A percentile compares a stretch with the other conserved stretches of the same genome.
These are phyloP conservation scores for Tulasnella sp. DNA, from an alignment of 768 basidiomycete genomes.

Conservation along the genomic window DNA sequence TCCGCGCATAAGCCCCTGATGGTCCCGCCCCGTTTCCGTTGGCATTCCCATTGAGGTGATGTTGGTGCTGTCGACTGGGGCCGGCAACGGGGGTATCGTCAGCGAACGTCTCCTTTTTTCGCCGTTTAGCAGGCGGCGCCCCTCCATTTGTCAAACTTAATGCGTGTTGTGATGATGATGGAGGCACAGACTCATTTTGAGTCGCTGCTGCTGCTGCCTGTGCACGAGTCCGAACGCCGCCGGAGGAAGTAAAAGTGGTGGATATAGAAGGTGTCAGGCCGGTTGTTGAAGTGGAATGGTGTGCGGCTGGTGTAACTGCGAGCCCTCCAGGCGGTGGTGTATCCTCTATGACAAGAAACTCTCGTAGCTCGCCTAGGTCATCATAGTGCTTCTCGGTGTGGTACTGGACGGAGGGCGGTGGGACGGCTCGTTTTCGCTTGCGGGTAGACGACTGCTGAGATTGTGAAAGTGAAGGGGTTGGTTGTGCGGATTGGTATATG, in stretches of 20 bases:
- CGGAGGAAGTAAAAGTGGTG: conserved; percentile 14
- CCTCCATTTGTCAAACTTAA: conserved; percentile 24
- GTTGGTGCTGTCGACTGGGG: conserved; percentile 40
- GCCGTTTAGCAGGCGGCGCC: conserved; percentile 71
- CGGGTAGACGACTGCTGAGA: conserved; percentile 4
- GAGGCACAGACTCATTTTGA: conserved; percentile 40
- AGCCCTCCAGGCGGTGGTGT: conserved; percentile 55
- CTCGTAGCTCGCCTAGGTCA: conserved; percentile 58
- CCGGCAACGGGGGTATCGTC: conserved; percentile 53
- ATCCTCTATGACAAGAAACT: conserved; percentile 89
- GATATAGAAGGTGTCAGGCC: conserved; percentile 15
- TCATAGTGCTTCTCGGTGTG: conserved; percentile 56
- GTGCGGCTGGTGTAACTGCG: conserved; percentile 51
- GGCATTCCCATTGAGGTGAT: conserved; percentile 26
- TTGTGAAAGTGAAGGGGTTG: conserved; percentile 1
- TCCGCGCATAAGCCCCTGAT: conserved; percentile 16
- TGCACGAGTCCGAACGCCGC: conserved; percentile 50
- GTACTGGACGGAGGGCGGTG: conserved; percentile 15
- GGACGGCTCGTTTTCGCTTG: conserved; percentile 16
- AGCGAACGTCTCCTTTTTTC: conserved; percentile 66
- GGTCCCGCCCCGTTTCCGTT: conserved; percentile 21
- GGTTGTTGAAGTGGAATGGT: conserved; percentile 26
- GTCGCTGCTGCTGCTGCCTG: conserved; percentile 80
- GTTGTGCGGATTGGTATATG: conserved; percentile 7
- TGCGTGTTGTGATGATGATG: conserved; percentile 41